A percentile compares a stretch with the other conserved stretches of the same genome.
Conservation (phyloP, 768 basidiomycete species). For the Macrocybe gigantea region DNA sequence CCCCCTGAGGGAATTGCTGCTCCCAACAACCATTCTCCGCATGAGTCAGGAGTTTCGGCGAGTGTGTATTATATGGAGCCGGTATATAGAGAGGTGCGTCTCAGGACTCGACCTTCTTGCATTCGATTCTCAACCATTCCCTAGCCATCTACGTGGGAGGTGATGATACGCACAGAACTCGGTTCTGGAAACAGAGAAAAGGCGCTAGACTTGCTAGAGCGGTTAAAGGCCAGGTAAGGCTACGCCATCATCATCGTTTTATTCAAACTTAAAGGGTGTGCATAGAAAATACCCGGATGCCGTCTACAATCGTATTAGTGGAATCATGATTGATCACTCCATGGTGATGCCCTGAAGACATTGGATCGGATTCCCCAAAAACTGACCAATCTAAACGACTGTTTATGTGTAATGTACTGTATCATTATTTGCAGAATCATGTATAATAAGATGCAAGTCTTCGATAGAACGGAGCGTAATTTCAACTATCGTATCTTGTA, state of each 20-base stretch:
- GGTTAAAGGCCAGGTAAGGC: slow-evolving; percentile 66
- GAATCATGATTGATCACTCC: slow-evolving; percentile 72
- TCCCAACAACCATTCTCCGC: slow-evolving; percentile 78
- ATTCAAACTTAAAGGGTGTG: slow-evolving; percentile 7
- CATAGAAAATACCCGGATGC: slow-evolving; percentile 69
- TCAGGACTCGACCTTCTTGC: slow-evolving; percentile 2
- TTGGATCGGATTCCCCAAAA: not conserved
- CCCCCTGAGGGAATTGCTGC: slow-evolving; percentile 83
- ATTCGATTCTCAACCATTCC: slow-evolving; percentile 3
- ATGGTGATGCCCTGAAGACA: slow-evolving; percentile 30
- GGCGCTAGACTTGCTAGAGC: slow-evolving; percentile 63
- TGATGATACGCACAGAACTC: slow-evolving; percentile 91
- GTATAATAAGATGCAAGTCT: too few relatives aligned
- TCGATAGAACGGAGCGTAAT: not conserved
- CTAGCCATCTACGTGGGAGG: slow-evolving; percentile 90
- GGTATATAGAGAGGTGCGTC: slow-evolving; percentile 76
- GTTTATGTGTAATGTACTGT: too few relatives aligned
- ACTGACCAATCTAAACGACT: too few relatives aligned
- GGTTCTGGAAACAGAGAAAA: slow-evolving; percentile 66
- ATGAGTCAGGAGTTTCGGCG: slow-evolving; percentile 37
- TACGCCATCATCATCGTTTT: not conserved
- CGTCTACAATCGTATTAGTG: slow-evolving; percentile 74
- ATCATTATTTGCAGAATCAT: too few relatives aligned
- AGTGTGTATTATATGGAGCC: slow-evolving; percentile 41
- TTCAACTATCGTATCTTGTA: not conserved